Percentiles rank a stretch among this genome's conserved stretches.
Evolutionary conservation across 2,329 filamentous ascomycete genomes (phyloP).

Genomic region (Pseudogymnoascus sp.): DNA sequence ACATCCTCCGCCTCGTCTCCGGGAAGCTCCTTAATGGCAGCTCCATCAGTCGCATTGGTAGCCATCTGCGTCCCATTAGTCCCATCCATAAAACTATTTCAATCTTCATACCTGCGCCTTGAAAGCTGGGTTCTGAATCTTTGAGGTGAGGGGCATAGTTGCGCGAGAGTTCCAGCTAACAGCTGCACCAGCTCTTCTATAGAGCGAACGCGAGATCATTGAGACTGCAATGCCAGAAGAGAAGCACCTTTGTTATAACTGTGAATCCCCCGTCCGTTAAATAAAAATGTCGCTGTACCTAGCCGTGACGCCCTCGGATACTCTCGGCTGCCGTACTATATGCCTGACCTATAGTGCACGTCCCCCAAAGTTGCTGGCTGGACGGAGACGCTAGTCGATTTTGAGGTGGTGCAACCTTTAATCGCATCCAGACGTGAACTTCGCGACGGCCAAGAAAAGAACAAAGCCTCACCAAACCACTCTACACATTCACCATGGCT

Average conservation of each 20-base stretch:
- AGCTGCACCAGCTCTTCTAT: constrained; percentile 46
- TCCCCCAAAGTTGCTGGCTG: constrained; percentile 1
- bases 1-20: constrained; percentile 83
- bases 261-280: not conserved
- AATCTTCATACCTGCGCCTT: constrained; percentile 42
- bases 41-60: constrained; percentile 22
- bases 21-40: constrained; percentile 25
- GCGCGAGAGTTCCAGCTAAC: constrained; percentile 39
- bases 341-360: not conserved
- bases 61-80: constrained; percentile 35
- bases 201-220: constrained; percentile 52
- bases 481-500: constrained; percentile 43
- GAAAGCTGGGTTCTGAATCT: constrained; percentile 56
- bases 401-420: constrained; percentile 12
- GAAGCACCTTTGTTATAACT: not conserved
- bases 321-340: constrained; percentile 2
- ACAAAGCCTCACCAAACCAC: constrained; percentile 21
- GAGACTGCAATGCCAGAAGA: constrained; percentile 27
- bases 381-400: constrained; percentile 18
- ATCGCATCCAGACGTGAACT: constrained; percentile 19
- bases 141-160: constrained; percentile 75
- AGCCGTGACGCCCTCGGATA: not conserved
- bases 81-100: constrained; percentile 11
- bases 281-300: not conserved
- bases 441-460: constrained; percentile 17